phyloP scores from a whole-genome alignment of 2,329 filamentous ascomycete species.

The Sarocladium strictum region DNA sequence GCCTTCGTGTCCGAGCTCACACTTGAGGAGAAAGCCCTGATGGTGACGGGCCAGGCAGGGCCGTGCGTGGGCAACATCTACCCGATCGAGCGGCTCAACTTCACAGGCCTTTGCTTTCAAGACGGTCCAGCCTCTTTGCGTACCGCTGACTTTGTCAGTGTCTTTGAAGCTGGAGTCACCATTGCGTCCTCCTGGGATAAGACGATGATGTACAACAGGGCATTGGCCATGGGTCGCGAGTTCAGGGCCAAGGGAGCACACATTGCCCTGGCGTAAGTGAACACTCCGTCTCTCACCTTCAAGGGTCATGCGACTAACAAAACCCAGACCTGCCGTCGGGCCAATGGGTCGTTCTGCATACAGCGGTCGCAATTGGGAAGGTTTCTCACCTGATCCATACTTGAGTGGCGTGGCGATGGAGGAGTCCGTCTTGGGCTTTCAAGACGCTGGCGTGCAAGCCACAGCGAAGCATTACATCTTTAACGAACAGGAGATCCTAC shows the following conservation, averaged over 20 bases:
- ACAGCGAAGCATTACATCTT: slow-evolving; percentile 33
- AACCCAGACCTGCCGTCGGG: slow-evolving; percentile 28
- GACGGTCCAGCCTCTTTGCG: slow-evolving; percentile 27
- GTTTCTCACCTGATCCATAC: slow-evolving; percentile 59
- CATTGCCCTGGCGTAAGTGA: slow-evolving; percentile 45
- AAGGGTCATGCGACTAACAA: not conserved
- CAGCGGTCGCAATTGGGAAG: slow-evolving; percentile 61
- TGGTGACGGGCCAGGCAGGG: slow-evolving; percentile 27
- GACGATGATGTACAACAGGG: slow-evolving; percentile 61
- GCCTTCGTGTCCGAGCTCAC: slow-evolving; percentile 24
- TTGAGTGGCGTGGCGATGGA: slow-evolving; percentile 51
- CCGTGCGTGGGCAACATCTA: slow-evolving; percentile 30
- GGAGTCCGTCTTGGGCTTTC: slow-evolving; percentile 25
- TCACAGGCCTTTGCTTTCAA: slow-evolving; percentile 35
- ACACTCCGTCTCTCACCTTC: too few species aligned
- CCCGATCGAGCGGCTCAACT: slow-evolving; percentile 33
- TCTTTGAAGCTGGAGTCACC: slow-evolving; percentile 53
- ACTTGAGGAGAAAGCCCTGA: slow-evolving; percentile 23
- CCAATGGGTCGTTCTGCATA: slow-evolving; percentile 37
- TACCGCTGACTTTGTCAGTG: slow-evolving; percentile 36
- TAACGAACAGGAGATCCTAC: slow-evolving; percentile 29
- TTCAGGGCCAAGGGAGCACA: slow-evolving; percentile 69
- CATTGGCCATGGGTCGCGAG: slow-evolving; percentile 35
- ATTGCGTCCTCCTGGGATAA: slow-evolving; percentile 62
- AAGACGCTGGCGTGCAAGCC: slow-evolving; percentile 31